A percentile compares a stretch with the other conserved stretches of the same genome.
Evolutionary conservation across 352 stramenopile genomes (phyloP).

Genomic region (Aphanomyces cochlioides): DNA sequence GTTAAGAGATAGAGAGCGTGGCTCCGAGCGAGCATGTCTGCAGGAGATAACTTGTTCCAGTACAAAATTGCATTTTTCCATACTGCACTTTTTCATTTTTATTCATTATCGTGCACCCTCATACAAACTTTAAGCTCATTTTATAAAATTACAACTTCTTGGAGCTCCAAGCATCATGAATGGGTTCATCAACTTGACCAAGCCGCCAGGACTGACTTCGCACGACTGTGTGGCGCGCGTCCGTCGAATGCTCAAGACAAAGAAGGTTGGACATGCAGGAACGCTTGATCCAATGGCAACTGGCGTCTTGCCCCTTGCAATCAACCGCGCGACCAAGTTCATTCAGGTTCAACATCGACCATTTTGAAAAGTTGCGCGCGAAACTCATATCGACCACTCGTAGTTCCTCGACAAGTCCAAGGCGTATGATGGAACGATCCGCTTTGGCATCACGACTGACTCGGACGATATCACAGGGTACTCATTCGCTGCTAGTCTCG

Average conservation of each 20-base stretch:
- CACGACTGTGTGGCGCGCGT: conserved; percentile 68
- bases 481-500: neutral
- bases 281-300: conserved; percentile 88
- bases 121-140: neutral
- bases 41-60: neutral
- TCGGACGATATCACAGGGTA: conserved; percentile 81
- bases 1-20: conserved; percentile 90
- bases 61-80: conserved; percentile 6
- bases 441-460: conserved; percentile 72
- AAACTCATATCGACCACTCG: neutral
- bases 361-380: neutral
- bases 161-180: conserved; percentile 25
- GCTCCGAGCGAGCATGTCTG: no score
- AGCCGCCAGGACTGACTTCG: conserved; percentile 71
- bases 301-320: conserved; percentile 73
- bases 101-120: conserved; percentile 11
- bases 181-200: conserved; percentile 80
- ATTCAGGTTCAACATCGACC: conserved; percentile 44
- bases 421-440: conserved; percentile 68
- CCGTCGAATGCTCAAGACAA: conserved; percentile 67
- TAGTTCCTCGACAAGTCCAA: conserved; percentile 68
- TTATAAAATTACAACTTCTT: neutral
- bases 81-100: neutral
- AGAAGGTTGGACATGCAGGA: conserved; percentile 70
- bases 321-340: conserved; percentile 80